Evolutionary conservation across 2,329 filamentous ascomycete genomes (phyloP), one percentile per base, ranked within the genome.

Genomic region (Daldinia eschscholtzii): DNA sequence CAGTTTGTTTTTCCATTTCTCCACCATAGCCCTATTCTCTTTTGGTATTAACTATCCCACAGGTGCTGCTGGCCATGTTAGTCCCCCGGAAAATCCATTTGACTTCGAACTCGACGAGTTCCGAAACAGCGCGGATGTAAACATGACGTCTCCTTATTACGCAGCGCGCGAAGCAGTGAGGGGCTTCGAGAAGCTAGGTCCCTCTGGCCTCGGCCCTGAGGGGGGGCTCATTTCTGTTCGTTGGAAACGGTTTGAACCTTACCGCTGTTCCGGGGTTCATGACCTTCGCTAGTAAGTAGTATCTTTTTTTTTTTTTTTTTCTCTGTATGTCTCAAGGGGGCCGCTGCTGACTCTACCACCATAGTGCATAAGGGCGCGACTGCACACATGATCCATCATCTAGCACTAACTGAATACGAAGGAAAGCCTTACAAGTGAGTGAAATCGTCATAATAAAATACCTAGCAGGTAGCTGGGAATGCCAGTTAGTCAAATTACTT

Each of bases 401-500:
- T 76, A 4, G 74, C 70, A 13, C 55, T 56, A 15, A 61, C 35
- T 6, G 48, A 48, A 10, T 72, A 70, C 53, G 23, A 58, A 2
- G 74, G 68, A 10, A 76, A 72, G 26, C 74, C 71, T 1, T 77
- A 74, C 41, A 77, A 75, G 75, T 76, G 59, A 67, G 76, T 75
- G 44, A 15, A 28, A 23, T 12, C 5, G 13, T 2, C 7, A n/a
- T 4, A 26, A 26, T 48, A 0, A 2, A 28, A 48, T 9, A 48
- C 20, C 20, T 23, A 2, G 20, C 20, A 23, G 20, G 20, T 23
- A 23, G 20, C 20, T 23, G 20, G 20, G 20, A 23, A 12, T n/a
- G 28, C 12, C 44, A 26, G 2, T 15, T 15, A 2, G 12, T 6
- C 12, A 35, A 13, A 48, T 28, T 1, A 30, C 58, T 70, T 7